These are phyloP conservation scores for Beta lomatogona DNA, from an alignment of 179 eudicot genomes.

Conservation along the genomic window DNA sequence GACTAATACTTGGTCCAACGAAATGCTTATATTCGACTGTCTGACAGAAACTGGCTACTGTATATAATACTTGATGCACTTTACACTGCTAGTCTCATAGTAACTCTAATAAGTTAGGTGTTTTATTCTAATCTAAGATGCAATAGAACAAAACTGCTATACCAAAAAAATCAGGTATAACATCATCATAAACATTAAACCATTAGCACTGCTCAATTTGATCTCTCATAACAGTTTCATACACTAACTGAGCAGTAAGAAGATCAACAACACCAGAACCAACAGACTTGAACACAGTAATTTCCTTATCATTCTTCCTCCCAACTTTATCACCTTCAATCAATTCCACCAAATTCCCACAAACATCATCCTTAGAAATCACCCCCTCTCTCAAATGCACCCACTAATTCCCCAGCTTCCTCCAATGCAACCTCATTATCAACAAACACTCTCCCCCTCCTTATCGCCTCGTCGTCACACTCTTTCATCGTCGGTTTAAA, in stretches of 20 bases:
- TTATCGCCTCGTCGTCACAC: conserved; percentile 81
- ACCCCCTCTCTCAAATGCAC: conserved; percentile 83
- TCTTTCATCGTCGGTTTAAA: conserved; percentile 76
- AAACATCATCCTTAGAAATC: conserved; percentile 48
- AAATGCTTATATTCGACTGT: too few species aligned
- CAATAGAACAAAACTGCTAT: background rate
- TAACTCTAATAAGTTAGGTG: background rate
- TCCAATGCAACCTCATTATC: conserved; percentile 71
- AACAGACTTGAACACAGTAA: conserved; percentile 87
- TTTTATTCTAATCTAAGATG: background rate
- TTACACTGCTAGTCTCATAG: background rate
- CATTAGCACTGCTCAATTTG: conserved; percentile 1
- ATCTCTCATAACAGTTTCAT: conserved; percentile 53
- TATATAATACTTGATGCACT: background rate
- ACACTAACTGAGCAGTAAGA: conserved; percentile 75
- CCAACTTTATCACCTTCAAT: conserved; percentile 64
- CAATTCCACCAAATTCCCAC: conserved; percentile 73
- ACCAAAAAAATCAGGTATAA: background rate
- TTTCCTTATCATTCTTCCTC: conserved; percentile 53
- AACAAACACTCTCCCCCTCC: conserved; percentile 75
- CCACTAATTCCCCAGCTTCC: conserved; percentile 91
- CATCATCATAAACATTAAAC: background rate
- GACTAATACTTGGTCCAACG: too few species aligned
- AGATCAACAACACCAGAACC: conserved; percentile 89
- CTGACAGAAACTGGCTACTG: too few species aligned